Conservation (phyloP, 2,329 filamentous ascomycete genomes). For the Ambrosiella beaveri region DNA sequence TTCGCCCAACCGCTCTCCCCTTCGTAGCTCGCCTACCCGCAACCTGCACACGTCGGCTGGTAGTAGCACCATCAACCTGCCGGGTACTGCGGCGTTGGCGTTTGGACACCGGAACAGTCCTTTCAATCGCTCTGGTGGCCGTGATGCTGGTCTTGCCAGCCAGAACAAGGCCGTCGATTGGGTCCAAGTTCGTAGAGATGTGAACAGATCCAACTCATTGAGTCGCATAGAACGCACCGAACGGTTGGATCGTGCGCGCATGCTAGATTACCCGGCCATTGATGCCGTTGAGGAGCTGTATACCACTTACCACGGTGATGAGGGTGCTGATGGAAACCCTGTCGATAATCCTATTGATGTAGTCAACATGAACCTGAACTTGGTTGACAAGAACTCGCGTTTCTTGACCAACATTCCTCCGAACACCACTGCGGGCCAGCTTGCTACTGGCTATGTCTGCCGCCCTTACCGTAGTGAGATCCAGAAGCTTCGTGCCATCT, state of each 20-base stretch:
- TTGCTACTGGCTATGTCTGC: constrained; percentile 85
- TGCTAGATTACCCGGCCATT: constrained; percentile 80
- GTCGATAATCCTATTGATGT: constrained; percentile 75
- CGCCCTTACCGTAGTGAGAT: constrained; percentile 88
- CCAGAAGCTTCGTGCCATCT: constrained; percentile 82
- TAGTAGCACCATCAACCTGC: constrained; percentile 22
- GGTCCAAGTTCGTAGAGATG: constrained; percentile 92
- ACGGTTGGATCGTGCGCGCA: constrained; percentile 73
- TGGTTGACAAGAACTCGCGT: constrained; percentile 90
- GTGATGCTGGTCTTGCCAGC: constrained; percentile 47
- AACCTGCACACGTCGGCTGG: constrained; percentile 20
- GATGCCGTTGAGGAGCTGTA: constrained; percentile 81
- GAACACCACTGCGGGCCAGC: constrained; percentile 60
- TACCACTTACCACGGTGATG: constrained; percentile 73
- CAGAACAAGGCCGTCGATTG: constrained; percentile 52
- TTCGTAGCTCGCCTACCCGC: constrained; percentile 21
- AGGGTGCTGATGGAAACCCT: constrained; percentile 68
- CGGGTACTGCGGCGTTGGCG: constrained; percentile 14
- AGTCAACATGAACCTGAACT: constrained; percentile 55
- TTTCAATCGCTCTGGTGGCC: constrained; percentile 33
- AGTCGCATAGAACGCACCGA: constrained; percentile 78
- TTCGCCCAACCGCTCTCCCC: constrained; percentile 15
- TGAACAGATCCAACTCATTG: constrained; percentile 86
- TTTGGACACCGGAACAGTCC: constrained; percentile 21
- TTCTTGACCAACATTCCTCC: constrained; percentile 74